phyloP scores from a whole-genome alignment of 495 filamentous ascomycete genomes.

The Penicillium crystallinum region DNA sequence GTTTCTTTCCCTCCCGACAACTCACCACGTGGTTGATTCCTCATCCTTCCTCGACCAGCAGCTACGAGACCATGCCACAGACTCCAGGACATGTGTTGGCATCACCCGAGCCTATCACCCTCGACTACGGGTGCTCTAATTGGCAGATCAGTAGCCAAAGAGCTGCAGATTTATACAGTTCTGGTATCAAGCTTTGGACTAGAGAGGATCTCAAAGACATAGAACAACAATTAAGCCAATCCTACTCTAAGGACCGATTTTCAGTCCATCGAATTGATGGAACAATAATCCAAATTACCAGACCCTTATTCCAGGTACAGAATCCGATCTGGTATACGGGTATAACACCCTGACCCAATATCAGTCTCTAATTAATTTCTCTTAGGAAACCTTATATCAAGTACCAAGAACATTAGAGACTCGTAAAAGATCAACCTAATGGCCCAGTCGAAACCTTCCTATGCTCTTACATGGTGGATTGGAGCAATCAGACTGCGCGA shows the following conservation, averaged over 20 bases:
- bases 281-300: slow-evolving; percentile 29
- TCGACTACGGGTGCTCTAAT: slow-evolving; percentile 31
- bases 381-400: slow-evolving; percentile 29
- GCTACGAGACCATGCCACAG: slow-evolving; percentile 23
- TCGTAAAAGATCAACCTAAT: slow-evolving; percentile 24
- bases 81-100: slow-evolving; percentile 12
- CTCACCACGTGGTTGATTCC: slow-evolving; percentile 17
- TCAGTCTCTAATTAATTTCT: slow-evolving; percentile 20
- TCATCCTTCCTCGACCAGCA: slow-evolving; percentile 17
- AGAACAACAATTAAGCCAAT: slow-evolving; percentile 32
- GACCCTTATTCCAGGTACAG: slow-evolving; percentile 34
- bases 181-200: slow-evolving; percentile 33
- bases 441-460: slow-evolving; percentile 28
- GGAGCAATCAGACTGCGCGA: slow-evolving; percentile 29
- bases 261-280: slow-evolving; percentile 35
- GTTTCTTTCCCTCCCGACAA: slow-evolving; percentile 10
- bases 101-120: slow-evolving; percentile 4
- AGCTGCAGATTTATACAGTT: slow-evolving; percentile 33
- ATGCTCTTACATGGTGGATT: slow-evolving; percentile 36
- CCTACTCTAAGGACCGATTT: slow-evolving; percentile 26
- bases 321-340: slow-evolving; percentile 37
- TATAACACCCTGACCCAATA: slow-evolving; percentile 17
- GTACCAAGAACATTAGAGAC: slow-evolving; percentile 30
- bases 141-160: slow-evolving; percentile 36
- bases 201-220: slow-evolving; percentile 35